Evolutionary conservation across 352 stramenopile genomes (phyloP).

Genomic region (Phytophthora pluvialis): DNA sequence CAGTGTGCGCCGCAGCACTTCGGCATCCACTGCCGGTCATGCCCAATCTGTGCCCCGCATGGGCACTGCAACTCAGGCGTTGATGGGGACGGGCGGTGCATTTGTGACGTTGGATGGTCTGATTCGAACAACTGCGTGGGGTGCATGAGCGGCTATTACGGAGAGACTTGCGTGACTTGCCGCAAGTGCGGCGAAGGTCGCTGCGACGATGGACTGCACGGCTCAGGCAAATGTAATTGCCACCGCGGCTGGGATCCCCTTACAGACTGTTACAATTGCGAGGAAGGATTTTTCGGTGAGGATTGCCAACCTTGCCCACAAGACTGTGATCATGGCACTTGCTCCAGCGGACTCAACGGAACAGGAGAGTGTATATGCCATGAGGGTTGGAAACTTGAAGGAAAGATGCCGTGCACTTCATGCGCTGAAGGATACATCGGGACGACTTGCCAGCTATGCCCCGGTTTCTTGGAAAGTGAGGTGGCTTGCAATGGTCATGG

Average conservation of each 20-base stretch:
- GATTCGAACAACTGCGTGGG: constrained; percentile 90
- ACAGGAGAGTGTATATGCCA: constrained; percentile 82
- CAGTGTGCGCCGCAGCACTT: constrained; percentile 88
- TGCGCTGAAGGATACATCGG: constrained; percentile 85
- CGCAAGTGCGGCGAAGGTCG: constrained; percentile 80
- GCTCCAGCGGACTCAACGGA: constrained; percentile 77
- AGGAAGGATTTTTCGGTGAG: constrained; percentile 82
- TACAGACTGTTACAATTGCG: constrained; percentile 87
- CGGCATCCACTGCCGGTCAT: constrained; percentile 77
- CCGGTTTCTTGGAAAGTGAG: constrained; percentile 76
- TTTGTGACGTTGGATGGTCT: constrained; percentile 86
- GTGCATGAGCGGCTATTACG: constrained; percentile 86
- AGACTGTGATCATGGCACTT: constrained; percentile 80
- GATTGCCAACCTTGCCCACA: constrained; percentile 68
- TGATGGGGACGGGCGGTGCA: constrained; percentile 84
- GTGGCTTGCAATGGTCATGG: constrained; percentile 77
- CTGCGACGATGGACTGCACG: constrained; percentile 82
- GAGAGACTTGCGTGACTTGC: constrained; percentile 71
- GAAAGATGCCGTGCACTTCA: constrained; percentile 68
- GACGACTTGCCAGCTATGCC: constrained; percentile 69
- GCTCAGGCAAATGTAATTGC: constrained; percentile 83
- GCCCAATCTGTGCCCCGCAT: constrained; percentile 85
- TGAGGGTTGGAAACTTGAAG: constrained; percentile 71
- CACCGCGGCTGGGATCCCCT: constrained; percentile 75
- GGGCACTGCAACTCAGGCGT: constrained; percentile 84